Evolutionary conservation across 345 rosid genomes (phyloP).

Genomic region (Lenwebbia sp.): DNA sequence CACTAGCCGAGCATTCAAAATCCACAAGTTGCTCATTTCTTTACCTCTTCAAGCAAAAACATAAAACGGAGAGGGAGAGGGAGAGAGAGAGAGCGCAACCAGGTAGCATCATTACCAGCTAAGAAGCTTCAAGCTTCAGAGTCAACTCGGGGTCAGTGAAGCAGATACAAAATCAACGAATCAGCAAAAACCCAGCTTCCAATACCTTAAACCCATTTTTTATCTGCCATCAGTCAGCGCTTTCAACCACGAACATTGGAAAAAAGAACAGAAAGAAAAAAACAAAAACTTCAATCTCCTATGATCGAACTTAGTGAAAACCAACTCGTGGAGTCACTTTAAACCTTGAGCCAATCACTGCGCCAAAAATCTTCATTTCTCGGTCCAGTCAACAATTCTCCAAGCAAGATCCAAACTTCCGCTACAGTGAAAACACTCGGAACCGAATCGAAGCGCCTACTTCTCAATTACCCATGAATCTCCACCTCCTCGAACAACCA

Average conservation of each 20-base stretch:
- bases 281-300: background rate
- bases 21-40: no score
- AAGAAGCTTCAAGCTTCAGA: background rate
- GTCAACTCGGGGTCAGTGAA: constrained; percentile 6
- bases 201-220: background rate
- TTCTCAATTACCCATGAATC: background rate
- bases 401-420: constrained; percentile 28
- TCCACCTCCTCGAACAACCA: background rate
- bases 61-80: background rate
- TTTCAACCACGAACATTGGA: background rate
- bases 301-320: background rate
- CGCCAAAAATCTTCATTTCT: background rate
- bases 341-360: constrained; percentile 14
- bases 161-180: background rate
- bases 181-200: background rate
- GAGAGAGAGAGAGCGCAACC: background rate
- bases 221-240: background rate
- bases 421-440: background rate
- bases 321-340: background rate
- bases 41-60: no score
- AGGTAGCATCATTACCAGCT: background rate
- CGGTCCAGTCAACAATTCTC: background rate
- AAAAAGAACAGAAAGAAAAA: no score
- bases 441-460: background rate
- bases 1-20: no score